Evolutionary conservation across 2,329 filamentous ascomycete species (phyloP).

Genomic region (Colletotrichum higginsianum): DNA sequence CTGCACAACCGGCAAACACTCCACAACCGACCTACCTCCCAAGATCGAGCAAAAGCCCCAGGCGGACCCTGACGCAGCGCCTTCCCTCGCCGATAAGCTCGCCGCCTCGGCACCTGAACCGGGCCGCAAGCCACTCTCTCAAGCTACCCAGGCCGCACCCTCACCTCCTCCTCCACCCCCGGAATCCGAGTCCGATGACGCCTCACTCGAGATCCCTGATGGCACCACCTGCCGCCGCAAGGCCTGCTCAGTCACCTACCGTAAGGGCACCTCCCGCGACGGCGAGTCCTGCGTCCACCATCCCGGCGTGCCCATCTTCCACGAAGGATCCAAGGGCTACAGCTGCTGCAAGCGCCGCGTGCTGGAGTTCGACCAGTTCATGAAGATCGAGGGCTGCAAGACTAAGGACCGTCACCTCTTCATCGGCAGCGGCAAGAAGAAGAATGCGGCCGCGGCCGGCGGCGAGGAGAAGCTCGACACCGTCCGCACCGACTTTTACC

Average conservation of each 20-base stretch:
- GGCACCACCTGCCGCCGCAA: constrained; percentile 84
- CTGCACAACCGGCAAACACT: constrained; percentile 94
- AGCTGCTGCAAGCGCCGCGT: constrained; percentile 96
- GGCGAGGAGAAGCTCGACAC: constrained; percentile 84
- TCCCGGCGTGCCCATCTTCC: constrained; percentile 92
- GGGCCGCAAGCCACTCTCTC: constrained; percentile 55
- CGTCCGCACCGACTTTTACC: constrained; percentile 94
- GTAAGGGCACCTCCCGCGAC: constrained; percentile 71
- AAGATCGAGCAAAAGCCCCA: constrained; percentile 70
- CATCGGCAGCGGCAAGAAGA: constrained; percentile 81
- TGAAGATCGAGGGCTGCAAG: constrained; percentile 93
- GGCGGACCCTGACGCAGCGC: constrained; percentile 54
- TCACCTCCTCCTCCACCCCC: constrained; percentile 73
- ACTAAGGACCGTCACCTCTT: constrained; percentile 89
- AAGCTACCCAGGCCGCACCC: constrained; percentile 60
- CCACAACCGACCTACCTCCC: constrained; percentile 82
- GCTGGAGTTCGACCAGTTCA: constrained; percentile 97
- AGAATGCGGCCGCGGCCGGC: constrained; percentile 62
- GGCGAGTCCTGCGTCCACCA: constrained; percentile 89
- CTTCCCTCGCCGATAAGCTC: constrained; percentile 59
- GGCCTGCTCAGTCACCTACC: constrained; percentile 79
- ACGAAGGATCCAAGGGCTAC: constrained; percentile 98
- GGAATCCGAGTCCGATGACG: constrained; percentile 91
- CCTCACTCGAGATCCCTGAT: constrained; percentile 78
- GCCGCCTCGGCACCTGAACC: constrained; percentile 58